Conservation (phyloP, 2,329 filamentous ascomycete species). For the Fusarium floridanum region DNA sequence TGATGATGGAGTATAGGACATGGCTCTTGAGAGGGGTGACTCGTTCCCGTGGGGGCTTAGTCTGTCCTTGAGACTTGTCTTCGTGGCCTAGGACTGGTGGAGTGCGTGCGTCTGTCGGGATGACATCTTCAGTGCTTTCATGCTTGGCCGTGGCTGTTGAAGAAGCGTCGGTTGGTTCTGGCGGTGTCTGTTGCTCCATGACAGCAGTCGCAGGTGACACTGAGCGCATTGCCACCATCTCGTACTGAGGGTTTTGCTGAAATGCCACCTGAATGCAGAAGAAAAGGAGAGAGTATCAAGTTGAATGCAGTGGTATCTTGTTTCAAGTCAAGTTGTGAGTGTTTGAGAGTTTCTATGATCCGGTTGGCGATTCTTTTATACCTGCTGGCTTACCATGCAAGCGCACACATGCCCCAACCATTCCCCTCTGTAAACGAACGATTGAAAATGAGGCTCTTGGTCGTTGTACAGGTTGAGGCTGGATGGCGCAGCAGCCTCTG, state of each 20-base stretch:
- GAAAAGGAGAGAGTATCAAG: not conserved
- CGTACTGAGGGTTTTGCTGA: not conserved
- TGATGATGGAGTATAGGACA: slow-evolving; percentile 26
- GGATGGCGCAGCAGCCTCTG: slow-evolving; percentile 8
- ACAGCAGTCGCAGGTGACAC: not conserved
- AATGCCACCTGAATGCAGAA: not conserved
- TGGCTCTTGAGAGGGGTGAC: slow-evolving; percentile 19
- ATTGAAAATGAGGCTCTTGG: slow-evolving; percentile 4
- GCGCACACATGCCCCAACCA: not conserved
- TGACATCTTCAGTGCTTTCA: not conserved
- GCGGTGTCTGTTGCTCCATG: not conserved
- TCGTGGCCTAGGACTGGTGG: not conserved
- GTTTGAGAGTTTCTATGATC: not conserved
- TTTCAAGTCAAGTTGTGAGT: not conserved
- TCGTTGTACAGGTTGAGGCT: slow-evolving; percentile 5
- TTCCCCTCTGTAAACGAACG: not conserved
- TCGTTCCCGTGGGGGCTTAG: not conserved
- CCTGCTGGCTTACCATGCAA: not conserved
- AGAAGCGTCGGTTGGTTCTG: not conserved
- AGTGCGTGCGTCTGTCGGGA: not conserved
- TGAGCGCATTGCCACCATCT: not conserved
- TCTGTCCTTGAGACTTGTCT: not conserved
- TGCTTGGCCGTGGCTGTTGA: not conserved
- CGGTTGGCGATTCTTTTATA: slow-evolving; percentile 1
- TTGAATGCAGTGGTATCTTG: not conserved